A percentile compares a stretch with the other conserved stretches of the same genome.
Evolutionary conservation across 2,329 filamentous ascomycete genomes (phyloP).

Genomic region (Camillea tinctor): DNA sequence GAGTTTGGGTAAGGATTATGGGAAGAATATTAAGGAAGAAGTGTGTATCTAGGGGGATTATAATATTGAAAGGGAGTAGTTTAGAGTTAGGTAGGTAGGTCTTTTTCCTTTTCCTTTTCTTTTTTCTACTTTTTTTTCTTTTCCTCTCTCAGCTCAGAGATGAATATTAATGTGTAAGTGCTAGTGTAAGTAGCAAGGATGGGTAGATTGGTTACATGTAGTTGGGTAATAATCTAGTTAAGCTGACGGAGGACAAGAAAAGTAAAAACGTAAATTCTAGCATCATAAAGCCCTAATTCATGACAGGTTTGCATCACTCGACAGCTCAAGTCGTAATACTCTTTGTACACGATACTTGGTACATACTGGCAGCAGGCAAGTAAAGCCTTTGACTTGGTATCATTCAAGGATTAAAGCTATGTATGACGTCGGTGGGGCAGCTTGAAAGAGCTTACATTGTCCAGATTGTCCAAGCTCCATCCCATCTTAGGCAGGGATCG

Average conservation of each 20-base stretch:
- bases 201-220: not conserved
- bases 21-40: too few relatives aligned
- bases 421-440: slow-evolving; percentile 2
- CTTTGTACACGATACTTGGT: not conserved
- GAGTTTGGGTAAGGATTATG: too few relatives aligned
- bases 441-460: not conserved
- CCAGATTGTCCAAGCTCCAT: not conserved
- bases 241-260: too few relatives aligned
- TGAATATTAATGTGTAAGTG: too few relatives aligned
- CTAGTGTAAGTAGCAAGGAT: too few relatives aligned
- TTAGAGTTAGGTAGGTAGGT: too few relatives aligned
- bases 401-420: not conserved
- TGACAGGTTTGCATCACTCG: not conserved
- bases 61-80: too few relatives aligned
- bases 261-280: too few relatives aligned
- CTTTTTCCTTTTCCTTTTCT: too few relatives aligned
- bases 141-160: too few relatives aligned
- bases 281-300: not conserved
- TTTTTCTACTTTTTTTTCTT: too few relatives aligned
- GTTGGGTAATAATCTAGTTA: not conserved
- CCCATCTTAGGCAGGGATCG: not conserved
- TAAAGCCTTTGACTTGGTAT: not conserved
- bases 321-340: not conserved
- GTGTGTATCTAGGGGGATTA: too few relatives aligned
- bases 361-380: not conserved